Percentiles rank a stretch among this genome's conserved stretches.
These are phyloP conservation scores for Barnettozyma hawaiiensis DNA, from an alignment of 1,139 yeast species.

Conservation along the genomic window DNA sequence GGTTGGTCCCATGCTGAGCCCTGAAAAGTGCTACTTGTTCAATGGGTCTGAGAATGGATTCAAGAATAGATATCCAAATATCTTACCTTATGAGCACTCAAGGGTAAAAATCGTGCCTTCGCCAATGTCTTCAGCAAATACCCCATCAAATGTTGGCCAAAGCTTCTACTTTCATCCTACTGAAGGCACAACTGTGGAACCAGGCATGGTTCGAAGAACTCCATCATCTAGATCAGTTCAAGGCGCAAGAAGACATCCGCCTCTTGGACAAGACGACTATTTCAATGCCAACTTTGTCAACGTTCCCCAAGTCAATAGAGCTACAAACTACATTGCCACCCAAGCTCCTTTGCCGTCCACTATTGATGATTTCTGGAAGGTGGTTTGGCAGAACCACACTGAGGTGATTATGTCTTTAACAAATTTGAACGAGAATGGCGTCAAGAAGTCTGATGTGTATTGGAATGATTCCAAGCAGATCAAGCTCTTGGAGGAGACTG, in stretches of 20 bases:
- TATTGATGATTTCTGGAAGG: conserved; percentile 77
- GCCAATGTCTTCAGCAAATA: conserved; percentile 23
- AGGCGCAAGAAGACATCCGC: conserved; percentile 3
- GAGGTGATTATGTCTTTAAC: conserved; percentile 69
- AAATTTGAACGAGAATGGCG: conserved; percentile 46
- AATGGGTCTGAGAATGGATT: conserved; percentile 28
- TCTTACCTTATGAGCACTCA: conserved; percentile 77
- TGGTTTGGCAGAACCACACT: conserved; percentile 54
- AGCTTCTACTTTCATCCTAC: conserved; percentile 7
- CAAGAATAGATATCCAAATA: conserved; percentile 76
- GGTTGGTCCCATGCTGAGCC: conserved; percentile 2
- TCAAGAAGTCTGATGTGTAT: conserved; percentile 50
- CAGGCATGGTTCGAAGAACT: background rate
- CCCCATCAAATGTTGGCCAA: conserved; percentile 9
- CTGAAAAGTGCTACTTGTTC: conserved; percentile 16
- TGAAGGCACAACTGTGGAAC: conserved; percentile 4
- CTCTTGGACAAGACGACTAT: conserved; percentile 35
- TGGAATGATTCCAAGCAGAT: conserved; percentile 38
- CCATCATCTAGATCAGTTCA: conserved; percentile 5
- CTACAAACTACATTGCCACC: conserved; percentile 62
- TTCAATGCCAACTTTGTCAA: conserved; percentile 58
- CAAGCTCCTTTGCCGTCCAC: conserved; percentile 82
- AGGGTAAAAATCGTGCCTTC: conserved; percentile 52
- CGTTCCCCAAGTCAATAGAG: conserved; percentile 32
- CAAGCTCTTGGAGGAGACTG: conserved; percentile 27